Conservation (phyloP, 2,329 filamentous ascomycete species). For the Spiromastix sp. region DNA sequence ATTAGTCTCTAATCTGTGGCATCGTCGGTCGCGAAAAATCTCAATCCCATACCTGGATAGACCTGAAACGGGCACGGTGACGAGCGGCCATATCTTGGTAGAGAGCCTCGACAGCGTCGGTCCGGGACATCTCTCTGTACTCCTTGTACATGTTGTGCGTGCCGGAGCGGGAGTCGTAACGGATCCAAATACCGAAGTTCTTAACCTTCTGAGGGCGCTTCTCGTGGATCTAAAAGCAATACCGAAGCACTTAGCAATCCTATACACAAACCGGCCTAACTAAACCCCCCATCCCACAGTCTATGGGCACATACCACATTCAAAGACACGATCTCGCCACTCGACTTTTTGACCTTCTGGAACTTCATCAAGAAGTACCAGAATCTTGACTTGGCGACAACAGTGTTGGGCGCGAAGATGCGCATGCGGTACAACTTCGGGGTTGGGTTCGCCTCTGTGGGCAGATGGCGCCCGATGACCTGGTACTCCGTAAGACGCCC, state of each 20-base stretch:
- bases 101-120: conserved; percentile 88
- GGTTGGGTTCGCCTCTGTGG: conserved; percentile 91
- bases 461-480: conserved; percentile 99
- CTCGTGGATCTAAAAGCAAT: conserved; percentile 70
- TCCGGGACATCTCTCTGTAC: conserved; percentile 97
- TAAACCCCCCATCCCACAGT: not conserved
- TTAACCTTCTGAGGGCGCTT: conserved; percentile 99
- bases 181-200: conserved; percentile 99
- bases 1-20: no score
- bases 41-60: conserved; percentile 89
- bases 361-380: conserved; percentile 99
- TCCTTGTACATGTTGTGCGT: conserved; percentile 99
- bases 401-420: conserved; percentile 96
- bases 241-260: no score
- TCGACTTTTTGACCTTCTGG: conserved; percentile 99
- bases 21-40: no score
- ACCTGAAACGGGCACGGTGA: conserved; percentile 95
- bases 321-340: conserved; percentile 95
- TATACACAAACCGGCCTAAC: conserved; percentile 4
- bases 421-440: conserved; percentile 99
- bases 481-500: conserved; percentile 99
- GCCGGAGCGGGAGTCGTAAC: conserved; percentile 98
- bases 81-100: conserved; percentile 99
- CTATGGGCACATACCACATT: conserved; percentile 63
- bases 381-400: conserved; percentile 99